Percentiles rank a stretch among this genome's conserved stretches.
Conservation (phyloP, 2,329 filamentous ascomycete species). For the Paecilomyces sp. region DNA sequence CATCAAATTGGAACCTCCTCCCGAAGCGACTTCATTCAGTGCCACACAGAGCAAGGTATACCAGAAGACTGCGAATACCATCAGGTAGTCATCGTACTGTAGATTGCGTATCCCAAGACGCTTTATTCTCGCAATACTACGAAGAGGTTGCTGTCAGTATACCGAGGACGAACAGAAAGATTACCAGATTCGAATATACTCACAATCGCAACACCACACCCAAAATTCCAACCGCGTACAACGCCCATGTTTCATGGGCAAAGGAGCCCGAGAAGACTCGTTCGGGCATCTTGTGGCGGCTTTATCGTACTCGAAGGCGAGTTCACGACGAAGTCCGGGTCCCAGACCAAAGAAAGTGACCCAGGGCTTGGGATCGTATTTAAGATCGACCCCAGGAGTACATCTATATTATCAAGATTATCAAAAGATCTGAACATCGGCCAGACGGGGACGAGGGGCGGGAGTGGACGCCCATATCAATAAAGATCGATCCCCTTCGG, state of each 20-base stretch:
- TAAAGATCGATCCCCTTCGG: not conserved
- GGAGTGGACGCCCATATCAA: not conserved
- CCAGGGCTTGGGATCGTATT: not conserved
- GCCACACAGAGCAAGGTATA: conserved; percentile 50
- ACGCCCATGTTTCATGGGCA: conserved; percentile 32
- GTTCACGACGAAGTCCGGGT: not conserved
- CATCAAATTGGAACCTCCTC: conserved; percentile 56
- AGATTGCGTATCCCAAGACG: conserved; percentile 43
- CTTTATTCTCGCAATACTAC: conserved; percentile 31
- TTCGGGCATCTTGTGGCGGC: conserved; percentile 19
- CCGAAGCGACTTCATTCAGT: conserved; percentile 48
- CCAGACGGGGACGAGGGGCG: not conserved
- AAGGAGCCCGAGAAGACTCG: conserved; percentile 21
- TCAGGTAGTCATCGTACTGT: conserved; percentile 51
- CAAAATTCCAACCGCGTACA: conserved; percentile 33
- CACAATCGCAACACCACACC: conserved; percentile 31
- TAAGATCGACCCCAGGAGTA: not conserved
- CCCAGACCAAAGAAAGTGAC: not conserved
- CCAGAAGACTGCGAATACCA: conserved; percentile 47
- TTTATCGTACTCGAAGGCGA: not conserved
- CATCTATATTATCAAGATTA: not conserved
- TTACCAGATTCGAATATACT: conserved; percentile 33
- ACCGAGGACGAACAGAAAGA: conserved; percentile 26
- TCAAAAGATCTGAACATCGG: not conserved
- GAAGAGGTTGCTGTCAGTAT: not conserved